Percentiles rank a stretch among this genome's conserved stretches.
phyloP scores from a whole-genome alignment of 2,329 filamentous ascomycete species.

The Talaromyces sp. region DNA sequence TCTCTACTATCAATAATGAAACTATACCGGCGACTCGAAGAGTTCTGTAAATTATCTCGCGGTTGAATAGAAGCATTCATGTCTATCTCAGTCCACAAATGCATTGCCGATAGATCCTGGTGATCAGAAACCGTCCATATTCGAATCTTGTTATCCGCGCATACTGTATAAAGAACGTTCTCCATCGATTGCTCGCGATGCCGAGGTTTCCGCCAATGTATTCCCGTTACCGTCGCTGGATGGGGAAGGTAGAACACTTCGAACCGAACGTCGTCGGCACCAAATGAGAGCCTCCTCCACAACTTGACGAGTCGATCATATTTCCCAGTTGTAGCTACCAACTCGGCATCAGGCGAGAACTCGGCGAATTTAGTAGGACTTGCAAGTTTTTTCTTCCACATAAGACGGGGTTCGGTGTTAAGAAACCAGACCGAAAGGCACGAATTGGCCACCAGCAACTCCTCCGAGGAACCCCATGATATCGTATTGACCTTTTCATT shows the following conservation, averaged over 20 bases:
- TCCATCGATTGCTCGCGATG: conserved; percentile 74
- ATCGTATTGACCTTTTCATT: conserved; percentile 53
- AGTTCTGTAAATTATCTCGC: conserved; percentile 40
- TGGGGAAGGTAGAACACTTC: conserved; percentile 90
- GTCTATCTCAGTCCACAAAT: conserved; percentile 78
- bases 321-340: conserved; percentile 75
- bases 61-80: conserved; percentile 66
- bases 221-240: conserved; percentile 69
- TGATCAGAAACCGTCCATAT: conserved; percentile 79
- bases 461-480: conserved; percentile 83
- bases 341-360: conserved; percentile 80
- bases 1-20: conserved; percentile 81
- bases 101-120: conserved; percentile 66
- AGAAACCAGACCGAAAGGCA: conserved; percentile 66
- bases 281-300: conserved; percentile 84
- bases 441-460: conserved; percentile 73
- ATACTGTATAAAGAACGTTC: conserved; percentile 87
- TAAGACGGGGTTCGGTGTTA: conserved; percentile 43
- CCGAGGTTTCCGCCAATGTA: conserved; percentile 80
- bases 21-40: conserved; percentile 57
- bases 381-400: conserved; percentile 74
- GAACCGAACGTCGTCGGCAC: conserved; percentile 76
- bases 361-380: conserved; percentile 68
- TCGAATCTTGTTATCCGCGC: conserved; percentile 72
- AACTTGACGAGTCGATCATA: conserved; percentile 85